phyloP scores from a whole-genome alignment of 345 rosid genomes.

The Citrus cavaleriei region DNA sequence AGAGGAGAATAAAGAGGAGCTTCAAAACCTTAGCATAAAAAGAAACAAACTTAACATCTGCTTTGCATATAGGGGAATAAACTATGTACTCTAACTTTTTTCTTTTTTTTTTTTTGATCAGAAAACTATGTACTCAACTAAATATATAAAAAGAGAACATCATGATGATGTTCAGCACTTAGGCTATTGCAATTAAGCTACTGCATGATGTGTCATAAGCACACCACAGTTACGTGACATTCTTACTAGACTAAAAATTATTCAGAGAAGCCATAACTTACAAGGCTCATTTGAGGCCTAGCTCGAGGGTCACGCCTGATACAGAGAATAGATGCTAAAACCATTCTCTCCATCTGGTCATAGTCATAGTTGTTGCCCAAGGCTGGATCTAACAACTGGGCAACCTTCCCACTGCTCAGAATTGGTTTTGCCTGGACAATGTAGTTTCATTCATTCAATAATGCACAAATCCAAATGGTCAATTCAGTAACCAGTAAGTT shows the following conservation, averaged over 20 bases:
- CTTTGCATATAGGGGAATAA: not conserved
- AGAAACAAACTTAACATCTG: no score
- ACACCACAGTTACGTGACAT: not conserved
- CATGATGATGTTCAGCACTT: not conserved
- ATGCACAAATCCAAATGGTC: not conserved
- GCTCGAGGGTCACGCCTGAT: slow-evolving; percentile 61
- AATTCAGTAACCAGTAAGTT: slow-evolving; percentile 4
- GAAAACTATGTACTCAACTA: not conserved
- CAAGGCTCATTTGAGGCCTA: slow-evolving; percentile 78
- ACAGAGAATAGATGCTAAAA: slow-evolving; percentile 80
- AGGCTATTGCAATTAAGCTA: not conserved
- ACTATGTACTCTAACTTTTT: not conserved
- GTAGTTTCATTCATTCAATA: slow-evolving; percentile 4
- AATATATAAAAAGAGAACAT: not conserved
- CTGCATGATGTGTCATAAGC: not conserved
- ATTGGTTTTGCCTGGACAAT: slow-evolving; percentile 74
- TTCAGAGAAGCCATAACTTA: slow-evolving; percentile 26
- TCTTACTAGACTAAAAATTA: not conserved
- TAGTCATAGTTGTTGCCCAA: slow-evolving; percentile 35
- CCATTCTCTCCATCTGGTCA: slow-evolving; percentile 69
- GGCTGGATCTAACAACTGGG: slow-evolving; percentile 58
- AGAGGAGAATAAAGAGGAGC: not conserved
- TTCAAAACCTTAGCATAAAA: no score
- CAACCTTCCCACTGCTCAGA: slow-evolving; percentile 54
- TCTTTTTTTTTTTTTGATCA: no score